Evolutionary conservation across 495 filamentous ascomycete genomes (phyloP), one percentile per base, ranked within the genome.

Genomic region (Talaromyces nanjingensis): DNA sequence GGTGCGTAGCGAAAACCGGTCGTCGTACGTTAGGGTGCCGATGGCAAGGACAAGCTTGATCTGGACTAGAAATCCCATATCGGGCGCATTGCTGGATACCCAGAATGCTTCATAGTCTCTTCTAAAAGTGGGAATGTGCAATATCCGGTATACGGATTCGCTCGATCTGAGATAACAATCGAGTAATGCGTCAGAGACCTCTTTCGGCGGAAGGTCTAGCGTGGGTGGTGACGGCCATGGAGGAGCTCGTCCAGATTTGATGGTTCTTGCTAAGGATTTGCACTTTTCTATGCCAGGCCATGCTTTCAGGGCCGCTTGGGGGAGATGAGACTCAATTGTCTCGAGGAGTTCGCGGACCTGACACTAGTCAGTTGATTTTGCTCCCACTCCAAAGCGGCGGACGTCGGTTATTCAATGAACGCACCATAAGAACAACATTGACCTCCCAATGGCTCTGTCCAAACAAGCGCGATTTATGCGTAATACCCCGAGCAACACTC

Each of bases 401-500:
- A 2, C 22, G 22, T 24, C 22, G 22, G 22, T 24, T 24, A 24
- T 24, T 24, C 22, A 24, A 24, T 24, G 22, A 49, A 49, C 74
- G 62, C 74, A 84, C 82, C 55, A 78, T 56, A 18, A 66, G 56
- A 16, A 66, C 49, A 0, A 73, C 74, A 64, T 74, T 79, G 64
- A 83, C 37, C 7, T 27, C 79, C 83, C 82, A 83, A 66, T 84
- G 82, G 59, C 80, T 85, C 59, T 82, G 82, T 0, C 84, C 84
- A 67, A 85, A 83, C 4, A 81, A 52, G 0, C 84, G 76, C 0
- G 73, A 75, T 69, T 86, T 86, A 64, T 85, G 81, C n/a, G 74
- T 73, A 37, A 85, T 73, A 25, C 74, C 72, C 3, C 74, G 72
- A 24, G 63, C 67, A 1, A 81, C 73, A 0, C 68, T 61, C 14